phyloP scores from a whole-genome alignment of 768 basidiomycete species.

The Trichaptum fuscoviolaceum region DNA sequence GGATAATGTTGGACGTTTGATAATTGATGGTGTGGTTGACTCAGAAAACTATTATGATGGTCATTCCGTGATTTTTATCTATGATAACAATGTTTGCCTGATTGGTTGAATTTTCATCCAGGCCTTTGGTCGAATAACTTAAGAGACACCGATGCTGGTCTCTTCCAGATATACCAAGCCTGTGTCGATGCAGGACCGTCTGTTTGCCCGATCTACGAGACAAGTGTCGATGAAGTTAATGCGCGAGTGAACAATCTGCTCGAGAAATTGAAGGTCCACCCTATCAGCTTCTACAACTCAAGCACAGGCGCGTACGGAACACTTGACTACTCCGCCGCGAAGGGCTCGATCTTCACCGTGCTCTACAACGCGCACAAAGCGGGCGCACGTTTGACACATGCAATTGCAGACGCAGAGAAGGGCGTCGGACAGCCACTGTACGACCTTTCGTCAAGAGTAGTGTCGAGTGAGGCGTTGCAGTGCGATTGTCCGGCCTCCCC shows the following conservation, averaged over 20 bases:
- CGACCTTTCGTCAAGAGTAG: neutral
- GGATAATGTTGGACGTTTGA: slow-evolving; percentile 25
- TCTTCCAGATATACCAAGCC: slow-evolving; percentile 14
- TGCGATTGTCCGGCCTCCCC: slow-evolving; percentile 1
- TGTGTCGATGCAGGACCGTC: slow-evolving; percentile 20
- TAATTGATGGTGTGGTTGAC: slow-evolving; percentile 28
- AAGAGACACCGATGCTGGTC: slow-evolving; percentile 19
- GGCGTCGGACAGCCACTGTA: slow-evolving; percentile 6
- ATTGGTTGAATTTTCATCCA: neutral
- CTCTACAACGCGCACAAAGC: slow-evolving; percentile 10
- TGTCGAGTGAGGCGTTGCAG: neutral
- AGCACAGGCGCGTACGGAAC: slow-evolving; percentile 7
- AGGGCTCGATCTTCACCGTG: slow-evolving; percentile 9
- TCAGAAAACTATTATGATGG: slow-evolving; percentile 16
- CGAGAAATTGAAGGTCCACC: slow-evolving; percentile 7
- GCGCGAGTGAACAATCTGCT: slow-evolving; percentile 13
- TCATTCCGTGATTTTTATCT: neutral
- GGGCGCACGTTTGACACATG: neutral
- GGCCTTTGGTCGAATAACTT: slow-evolving; percentile 20
- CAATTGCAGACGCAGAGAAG: slow-evolving; percentile 1
- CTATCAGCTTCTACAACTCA: slow-evolving; percentile 9
- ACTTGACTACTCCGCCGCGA: slow-evolving; percentile 10
- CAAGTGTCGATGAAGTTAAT: slow-evolving; percentile 15
- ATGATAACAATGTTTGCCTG: neutral
- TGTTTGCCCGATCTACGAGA: slow-evolving; percentile 21